Conservation (phyloP, 1,284 basidiomycete species). For the Boletus hoseneyae region DNA sequence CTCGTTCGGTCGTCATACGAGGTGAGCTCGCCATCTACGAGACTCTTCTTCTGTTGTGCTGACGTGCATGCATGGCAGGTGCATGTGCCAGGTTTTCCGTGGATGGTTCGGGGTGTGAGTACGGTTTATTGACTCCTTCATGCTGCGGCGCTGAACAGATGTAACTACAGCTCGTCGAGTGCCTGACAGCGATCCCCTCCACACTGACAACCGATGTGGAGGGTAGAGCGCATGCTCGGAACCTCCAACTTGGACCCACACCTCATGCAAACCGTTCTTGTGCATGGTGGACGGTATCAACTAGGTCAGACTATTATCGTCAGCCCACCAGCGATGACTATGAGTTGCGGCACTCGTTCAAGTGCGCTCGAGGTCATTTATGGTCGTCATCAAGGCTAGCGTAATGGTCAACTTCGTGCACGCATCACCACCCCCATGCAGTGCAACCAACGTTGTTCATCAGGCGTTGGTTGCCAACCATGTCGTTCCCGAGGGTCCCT, state of each 20-base stretch:
- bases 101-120: constrained; percentile 5
- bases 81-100: neutral
- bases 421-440: no score
- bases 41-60: neutral
- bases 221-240: constrained; percentile 1
- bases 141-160: neutral
- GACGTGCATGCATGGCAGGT: neutral
- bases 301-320: neutral
- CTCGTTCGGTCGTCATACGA: neutral
- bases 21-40: neutral
- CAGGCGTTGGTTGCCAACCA: neutral
- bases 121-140: neutral
- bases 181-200: neutral
- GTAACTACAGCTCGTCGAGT: neutral
- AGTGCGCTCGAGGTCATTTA: neutral
- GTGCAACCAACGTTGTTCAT: neutral
- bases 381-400: neutral
- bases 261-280: neutral
- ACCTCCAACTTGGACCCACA: neutral
- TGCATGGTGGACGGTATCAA: neutral
- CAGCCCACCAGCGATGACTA: neutral
- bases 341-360: neutral
- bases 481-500: neutral
- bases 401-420: no score
- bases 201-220: neutral